Evolutionary conservation across 345 rosid genomes (phyloP).

Genomic region (Rhodamnia argentea): DNA sequence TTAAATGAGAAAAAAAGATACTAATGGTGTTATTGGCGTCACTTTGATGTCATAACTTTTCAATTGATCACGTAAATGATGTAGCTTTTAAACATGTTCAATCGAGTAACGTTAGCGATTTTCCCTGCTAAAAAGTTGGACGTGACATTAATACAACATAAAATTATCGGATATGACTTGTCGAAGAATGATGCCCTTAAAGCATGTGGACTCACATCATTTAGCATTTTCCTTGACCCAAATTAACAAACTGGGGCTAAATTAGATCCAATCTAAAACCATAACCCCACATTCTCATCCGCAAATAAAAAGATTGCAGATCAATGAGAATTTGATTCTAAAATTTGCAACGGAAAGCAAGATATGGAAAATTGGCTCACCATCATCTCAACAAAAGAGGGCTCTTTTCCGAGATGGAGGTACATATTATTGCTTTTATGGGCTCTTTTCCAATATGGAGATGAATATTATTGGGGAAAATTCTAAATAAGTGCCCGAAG

Average conservation of each 20-base stretch:
- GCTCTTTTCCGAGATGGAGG: neutral
- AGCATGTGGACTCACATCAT: neutral
- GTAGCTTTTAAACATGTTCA: neutral
- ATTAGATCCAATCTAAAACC: neutral
- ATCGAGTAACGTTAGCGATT: neutral
- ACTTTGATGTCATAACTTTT: neutral
- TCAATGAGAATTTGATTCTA: neutral
- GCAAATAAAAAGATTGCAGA: neutral
- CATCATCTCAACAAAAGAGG: neutral
- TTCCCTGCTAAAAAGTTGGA: neutral
- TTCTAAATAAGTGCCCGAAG: too few species aligned
- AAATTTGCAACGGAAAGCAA: neutral
- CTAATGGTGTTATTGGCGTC: neutral
- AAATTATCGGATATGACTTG: neutral
- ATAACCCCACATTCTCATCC: neutral
- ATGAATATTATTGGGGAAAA: too few species aligned
- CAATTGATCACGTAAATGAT: neutral
- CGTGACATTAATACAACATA: neutral
- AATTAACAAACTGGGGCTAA: neutral
- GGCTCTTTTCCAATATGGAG: neutral
- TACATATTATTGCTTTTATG: neutral
- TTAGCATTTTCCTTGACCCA: neutral
- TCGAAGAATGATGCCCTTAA: neutral
- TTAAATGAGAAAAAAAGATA: neutral
- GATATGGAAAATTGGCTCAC: neutral